Evolutionary conservation across 2,329 filamentous ascomycete genomes (phyloP).

Genomic region (Aaosphaeria arxii): DNA sequence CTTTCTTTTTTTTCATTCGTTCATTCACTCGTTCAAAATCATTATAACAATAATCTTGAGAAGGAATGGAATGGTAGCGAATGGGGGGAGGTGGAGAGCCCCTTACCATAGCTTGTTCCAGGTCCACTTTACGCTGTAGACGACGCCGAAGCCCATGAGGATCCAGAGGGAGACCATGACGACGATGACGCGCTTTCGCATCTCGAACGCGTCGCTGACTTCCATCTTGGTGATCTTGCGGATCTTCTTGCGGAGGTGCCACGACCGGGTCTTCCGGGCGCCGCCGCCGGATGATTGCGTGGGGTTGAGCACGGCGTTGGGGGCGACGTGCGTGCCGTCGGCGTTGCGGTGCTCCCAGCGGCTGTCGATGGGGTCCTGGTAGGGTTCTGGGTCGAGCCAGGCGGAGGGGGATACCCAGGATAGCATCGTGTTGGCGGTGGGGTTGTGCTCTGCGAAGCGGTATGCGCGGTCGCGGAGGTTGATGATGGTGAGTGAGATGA

Average conservation of each 20-base stretch:
- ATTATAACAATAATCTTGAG: no score
- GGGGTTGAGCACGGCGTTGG: slow-evolving; percentile 8
- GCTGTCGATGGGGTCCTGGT: slow-evolving; percentile 37
- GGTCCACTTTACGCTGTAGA: no score
- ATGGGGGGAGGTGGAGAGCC: no score
- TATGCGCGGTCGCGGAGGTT: slow-evolving; percentile 55
- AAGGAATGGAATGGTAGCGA: no score
- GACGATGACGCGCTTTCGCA: slow-evolving; percentile 55
- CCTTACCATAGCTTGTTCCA: no score
- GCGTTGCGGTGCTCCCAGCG: slow-evolving; percentile 16
- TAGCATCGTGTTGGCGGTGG: slow-evolving; percentile 9
- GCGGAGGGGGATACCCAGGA: slow-evolving; percentile 20
- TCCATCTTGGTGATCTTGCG: slow-evolving; percentile 61
- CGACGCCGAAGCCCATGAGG: no score
- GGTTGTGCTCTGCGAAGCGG: slow-evolving; percentile 39
- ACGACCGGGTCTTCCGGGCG: slow-evolving; percentile 21
- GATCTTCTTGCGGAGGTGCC: slow-evolving; percentile 43
- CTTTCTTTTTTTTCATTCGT: no score
- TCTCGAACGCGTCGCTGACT: slow-evolving; percentile 61
- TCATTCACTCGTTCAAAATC: no score
- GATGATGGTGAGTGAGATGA: slow-evolving; percentile 63
- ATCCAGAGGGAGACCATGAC: slow-evolving; percentile 35
- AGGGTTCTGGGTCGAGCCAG: slow-evolving; percentile 43
- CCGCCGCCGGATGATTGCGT: slow-evolving; percentile 5
- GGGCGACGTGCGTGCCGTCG: slow-evolving; percentile 15